Conservation (phyloP, 257 asterid genomes). For the Solanum infundibuliforme region DNA sequence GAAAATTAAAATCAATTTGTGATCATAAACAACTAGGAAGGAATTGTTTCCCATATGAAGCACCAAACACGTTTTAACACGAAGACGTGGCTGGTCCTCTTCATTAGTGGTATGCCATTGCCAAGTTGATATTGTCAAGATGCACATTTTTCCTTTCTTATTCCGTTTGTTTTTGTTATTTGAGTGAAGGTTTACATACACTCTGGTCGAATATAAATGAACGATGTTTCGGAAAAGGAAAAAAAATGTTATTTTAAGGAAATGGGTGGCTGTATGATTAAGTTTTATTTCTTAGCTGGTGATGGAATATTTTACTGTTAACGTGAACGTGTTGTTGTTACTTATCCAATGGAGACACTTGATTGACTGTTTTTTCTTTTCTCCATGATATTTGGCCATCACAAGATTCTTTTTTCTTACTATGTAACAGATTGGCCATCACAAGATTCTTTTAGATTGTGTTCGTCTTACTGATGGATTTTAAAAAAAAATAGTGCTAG, state of each 20-base stretch:
- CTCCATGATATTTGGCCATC: background rate
- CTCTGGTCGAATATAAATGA: background rate
- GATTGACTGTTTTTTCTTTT: background rate
- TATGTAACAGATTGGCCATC: background rate
- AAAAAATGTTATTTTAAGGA: background rate
- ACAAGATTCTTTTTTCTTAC: no score
- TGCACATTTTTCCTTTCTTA: slow-evolving; percentile 10
- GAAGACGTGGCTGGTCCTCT: slow-evolving; percentile 18
- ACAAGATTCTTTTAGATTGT: background rate
- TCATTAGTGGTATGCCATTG: slow-evolving; percentile 22
- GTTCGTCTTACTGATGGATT: no score
- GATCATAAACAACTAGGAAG: slow-evolving; percentile 39
- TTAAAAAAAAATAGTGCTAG: background rate
- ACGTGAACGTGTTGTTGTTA: background rate
- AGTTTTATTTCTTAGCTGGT: background rate
- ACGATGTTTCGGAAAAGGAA: background rate
- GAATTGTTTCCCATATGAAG: slow-evolving; percentile 23
- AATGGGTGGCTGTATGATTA: background rate
- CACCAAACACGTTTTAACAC: slow-evolving; percentile 35
- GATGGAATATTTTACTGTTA: background rate
- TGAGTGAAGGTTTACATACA: background rate
- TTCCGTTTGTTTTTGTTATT: background rate
- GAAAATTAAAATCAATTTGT: background rate
- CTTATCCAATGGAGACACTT: background rate
- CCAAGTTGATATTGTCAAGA: slow-evolving; percentile 30